Base-by-base conservation (phyloP, 2,329 filamentous ascomycete species). In the Simplicillium sp. region DNA sequence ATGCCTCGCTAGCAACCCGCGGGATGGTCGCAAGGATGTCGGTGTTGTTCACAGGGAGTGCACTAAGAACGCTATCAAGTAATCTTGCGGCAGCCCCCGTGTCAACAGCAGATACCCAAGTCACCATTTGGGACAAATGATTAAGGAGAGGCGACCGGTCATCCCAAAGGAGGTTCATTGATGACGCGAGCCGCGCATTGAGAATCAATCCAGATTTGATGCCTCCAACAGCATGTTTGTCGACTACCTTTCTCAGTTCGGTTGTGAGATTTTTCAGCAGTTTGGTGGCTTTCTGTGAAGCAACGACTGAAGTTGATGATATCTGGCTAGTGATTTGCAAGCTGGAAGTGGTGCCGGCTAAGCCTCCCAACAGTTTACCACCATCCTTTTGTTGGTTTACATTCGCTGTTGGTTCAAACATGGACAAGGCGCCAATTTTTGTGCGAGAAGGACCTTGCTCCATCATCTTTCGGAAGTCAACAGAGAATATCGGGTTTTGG, bases 41-140 rank as follows among this genome's bases (percentile, higher is more conserved):
- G 6, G 40, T 36, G n/a, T 41, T 33, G 31, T 53, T 38, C 7
- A 55, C 40, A 18, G 45, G 45, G 38, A 54, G 39, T 16, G 40
- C 45, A 8, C 34, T 35, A 3, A 55, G 40, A 9, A 51, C 43
- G n/a, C 43, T 37, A 16, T 55, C 53, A 13, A 49, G 42, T 29
- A 55, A 41, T 29, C 18, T 44, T n/a, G 49, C 50, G 4, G 47
- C 48, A 13, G 48, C 46, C 11, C 42, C 44, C 1, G 44, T 25
- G 34, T 52, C 49, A 6, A 48, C 36, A 12, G 14, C 34, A 20
- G 46, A 48, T 15, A 51, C 47, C 25, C 50, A 42, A 2, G 29
- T 36, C 7, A 52, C 42, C 7, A 54, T 38, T 11, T 39, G 34
- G 2, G 52, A 48, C 8, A 52, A 38, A n/a, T 39, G 39, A 12